phyloP scores from a whole-genome alignment of 192 early-diverging fungal species.

The Backusella westeae region DNA sequence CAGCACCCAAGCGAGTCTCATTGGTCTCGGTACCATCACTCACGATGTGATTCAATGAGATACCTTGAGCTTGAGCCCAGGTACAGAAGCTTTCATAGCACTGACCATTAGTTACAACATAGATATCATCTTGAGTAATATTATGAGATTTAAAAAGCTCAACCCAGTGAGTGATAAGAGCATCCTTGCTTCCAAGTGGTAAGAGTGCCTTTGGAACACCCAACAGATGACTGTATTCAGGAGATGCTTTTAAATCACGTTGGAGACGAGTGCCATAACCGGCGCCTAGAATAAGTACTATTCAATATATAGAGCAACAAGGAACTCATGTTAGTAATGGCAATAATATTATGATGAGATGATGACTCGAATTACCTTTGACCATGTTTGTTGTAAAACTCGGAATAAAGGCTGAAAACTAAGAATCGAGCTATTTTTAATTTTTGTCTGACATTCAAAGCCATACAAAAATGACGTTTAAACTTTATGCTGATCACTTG shows the following conservation, averaged over 20 bases:
- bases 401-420: not conserved
- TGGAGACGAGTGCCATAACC: slow-evolving; percentile 63
- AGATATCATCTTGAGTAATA: slow-evolving; percentile 16
- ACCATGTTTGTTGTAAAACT: not conserved
- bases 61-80: slow-evolving; percentile 40
- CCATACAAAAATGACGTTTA: too few species aligned
- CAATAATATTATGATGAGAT: not conserved
- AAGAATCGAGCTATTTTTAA: not conserved
- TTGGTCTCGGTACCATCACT: slow-evolving; percentile 50
- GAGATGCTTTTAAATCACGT: slow-evolving; percentile 37
- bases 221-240: slow-evolving; percentile 35
- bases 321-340: not conserved
- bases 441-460: too few species aligned
- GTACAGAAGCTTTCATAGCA: slow-evolving; percentile 38
- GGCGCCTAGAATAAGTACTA: slow-evolving; percentile 55
- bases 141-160: slow-evolving; percentile 21
- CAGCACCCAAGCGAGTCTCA: slow-evolving; percentile 54
- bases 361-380: not conserved
- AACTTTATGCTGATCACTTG: too few species aligned
- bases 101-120: slow-evolving; percentile 49
- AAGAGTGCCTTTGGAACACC: slow-evolving; percentile 50
- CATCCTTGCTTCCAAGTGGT: slow-evolving; percentile 40
- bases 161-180: slow-evolving; percentile 45
- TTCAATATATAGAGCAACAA: not conserved
- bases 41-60: slow-evolving; percentile 40